These are phyloP conservation scores for Nannochloris sp. DNA, from an alignment of 139 green algal species.

Conservation along the genomic window DNA sequence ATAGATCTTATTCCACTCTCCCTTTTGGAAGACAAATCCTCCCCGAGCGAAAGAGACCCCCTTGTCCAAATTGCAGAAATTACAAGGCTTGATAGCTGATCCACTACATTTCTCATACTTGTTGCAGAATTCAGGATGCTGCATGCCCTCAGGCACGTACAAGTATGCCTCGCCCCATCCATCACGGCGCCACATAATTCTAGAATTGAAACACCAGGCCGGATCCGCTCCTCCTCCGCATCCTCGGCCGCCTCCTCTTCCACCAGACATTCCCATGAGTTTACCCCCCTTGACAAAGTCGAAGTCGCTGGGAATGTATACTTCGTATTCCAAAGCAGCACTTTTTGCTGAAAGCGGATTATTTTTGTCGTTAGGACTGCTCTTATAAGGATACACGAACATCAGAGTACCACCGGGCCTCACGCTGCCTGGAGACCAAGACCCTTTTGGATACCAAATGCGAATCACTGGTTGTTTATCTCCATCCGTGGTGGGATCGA, in stretches of 20 bases:
- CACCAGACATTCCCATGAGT: not conserved
- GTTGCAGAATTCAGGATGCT: conserved; percentile 13
- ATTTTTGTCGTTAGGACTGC: not conserved
- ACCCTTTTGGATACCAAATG: not conserved
- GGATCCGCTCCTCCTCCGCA: conserved; percentile 12
- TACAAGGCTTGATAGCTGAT: not conserved
- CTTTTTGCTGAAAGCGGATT: not conserved
- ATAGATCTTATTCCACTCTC: conserved; percentile 12
- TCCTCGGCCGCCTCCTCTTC: conserved; percentile 1
- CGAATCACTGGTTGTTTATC: conserved; percentile 1
- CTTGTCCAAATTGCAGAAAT: conserved; percentile 5
- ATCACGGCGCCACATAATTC: conserved; percentile 19
- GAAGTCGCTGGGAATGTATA: conserved; percentile 7
- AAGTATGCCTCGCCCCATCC: conserved; percentile 18
- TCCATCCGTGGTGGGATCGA: conserved; percentile 3
- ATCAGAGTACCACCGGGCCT: conserved; percentile 10
- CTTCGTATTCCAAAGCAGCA: conserved; percentile 7
- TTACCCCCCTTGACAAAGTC: conserved; percentile 2
- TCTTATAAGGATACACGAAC: conserved; percentile 13
- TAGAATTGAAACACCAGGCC: conserved; percentile 6
- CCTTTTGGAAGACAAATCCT: conserved; percentile 6
- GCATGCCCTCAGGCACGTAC: conserved; percentile 12
- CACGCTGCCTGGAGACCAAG: conserved; percentile 9
- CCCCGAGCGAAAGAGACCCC: conserved; percentile 10
- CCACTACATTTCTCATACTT: not conserved